These are phyloP conservation scores for Triticum timopheevii DNA, from an alignment of 176 grass and related monocot species.

Conservation along the genomic window DNA sequence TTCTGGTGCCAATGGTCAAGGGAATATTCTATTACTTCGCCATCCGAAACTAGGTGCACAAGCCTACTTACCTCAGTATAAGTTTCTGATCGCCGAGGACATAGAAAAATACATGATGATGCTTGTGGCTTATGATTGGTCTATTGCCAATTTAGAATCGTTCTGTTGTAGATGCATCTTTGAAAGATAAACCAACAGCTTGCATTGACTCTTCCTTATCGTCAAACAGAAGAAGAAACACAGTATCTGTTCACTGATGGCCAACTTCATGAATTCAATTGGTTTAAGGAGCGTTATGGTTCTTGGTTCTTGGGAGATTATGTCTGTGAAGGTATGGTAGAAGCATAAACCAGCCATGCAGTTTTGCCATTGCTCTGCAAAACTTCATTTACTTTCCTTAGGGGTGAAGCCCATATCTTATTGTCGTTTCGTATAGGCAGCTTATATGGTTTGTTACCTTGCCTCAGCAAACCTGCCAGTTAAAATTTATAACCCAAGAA, in stretches of 20 bases:
- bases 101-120: background rate
- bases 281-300: slow-evolving; percentile 87
- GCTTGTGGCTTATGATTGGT: slow-evolving; percentile 10
- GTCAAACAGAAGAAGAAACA: slow-evolving; percentile 61
- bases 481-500: background rate
- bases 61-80: background rate
- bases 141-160: background rate
- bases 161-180: background rate
- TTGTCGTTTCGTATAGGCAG: background rate
- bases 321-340: slow-evolving; percentile 76
- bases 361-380: background rate
- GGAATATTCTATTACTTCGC: slow-evolving; percentile 55
- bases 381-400: background rate
- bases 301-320: slow-evolving; percentile 97
- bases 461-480: background rate
- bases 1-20: slow-evolving; percentile 39
- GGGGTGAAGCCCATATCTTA: background rate
- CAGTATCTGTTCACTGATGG: slow-evolving; percentile 59
- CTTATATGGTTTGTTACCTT: background rate
- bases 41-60: slow-evolving; percentile 86
- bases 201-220: background rate
- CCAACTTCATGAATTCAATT: slow-evolving; percentile 76
- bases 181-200: background rate
- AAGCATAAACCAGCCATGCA: background rate
- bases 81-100: background rate